phyloP scores from a whole-genome alignment of 768 basidiomycete species.

The Psilocybe cubensis region DNA sequence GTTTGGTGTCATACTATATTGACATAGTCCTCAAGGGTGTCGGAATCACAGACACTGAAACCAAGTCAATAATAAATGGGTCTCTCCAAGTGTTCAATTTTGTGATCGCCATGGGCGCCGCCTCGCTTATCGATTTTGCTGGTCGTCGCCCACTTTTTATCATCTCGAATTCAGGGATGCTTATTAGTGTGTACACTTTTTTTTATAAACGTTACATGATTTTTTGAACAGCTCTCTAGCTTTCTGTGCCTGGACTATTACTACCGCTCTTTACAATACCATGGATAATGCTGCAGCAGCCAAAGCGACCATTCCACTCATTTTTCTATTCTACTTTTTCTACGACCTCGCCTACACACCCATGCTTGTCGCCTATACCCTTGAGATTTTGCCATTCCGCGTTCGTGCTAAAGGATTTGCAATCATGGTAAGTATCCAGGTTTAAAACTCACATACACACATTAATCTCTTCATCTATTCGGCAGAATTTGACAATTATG shows the following conservation, averaged over 20 bases:
- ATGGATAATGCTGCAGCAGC: conserved; percentile 43
- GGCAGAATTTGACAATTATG: conserved; percentile 63
- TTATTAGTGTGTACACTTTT: conserved; percentile 43
- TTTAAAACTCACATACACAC: neutral
- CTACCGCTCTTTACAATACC: conserved; percentile 47
- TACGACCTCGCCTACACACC: conserved; percentile 81
- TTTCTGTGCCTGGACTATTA: conserved; percentile 61
- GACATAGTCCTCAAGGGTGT: conserved; percentile 67
- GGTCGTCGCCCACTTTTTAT: conserved; percentile 75
- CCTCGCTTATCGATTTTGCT: conserved; percentile 66
- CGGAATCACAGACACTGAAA: conserved; percentile 55
- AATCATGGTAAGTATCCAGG: conserved; percentile 54
- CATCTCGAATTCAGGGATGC: conserved; percentile 59
- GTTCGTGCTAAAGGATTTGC: conserved; percentile 84
- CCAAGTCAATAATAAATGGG: conserved; percentile 36
- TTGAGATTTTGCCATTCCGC: conserved; percentile 82
- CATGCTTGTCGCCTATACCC: conserved; percentile 59
- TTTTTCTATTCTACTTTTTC: conserved; percentile 60
- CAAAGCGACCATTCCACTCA: conserved; percentile 65
- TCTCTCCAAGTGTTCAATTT: conserved; percentile 58
- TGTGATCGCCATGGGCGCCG: conserved; percentile 56
- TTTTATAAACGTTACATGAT: neutral
- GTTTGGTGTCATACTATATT: conserved; percentile 76
- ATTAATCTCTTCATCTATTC: conserved; percentile 1
- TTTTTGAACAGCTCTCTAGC: conserved; percentile 32